Evolutionary conservation across 1,139 yeast genomes (phyloP).

Genomic region (Lodderomyces orthopsilosis): DNA sequence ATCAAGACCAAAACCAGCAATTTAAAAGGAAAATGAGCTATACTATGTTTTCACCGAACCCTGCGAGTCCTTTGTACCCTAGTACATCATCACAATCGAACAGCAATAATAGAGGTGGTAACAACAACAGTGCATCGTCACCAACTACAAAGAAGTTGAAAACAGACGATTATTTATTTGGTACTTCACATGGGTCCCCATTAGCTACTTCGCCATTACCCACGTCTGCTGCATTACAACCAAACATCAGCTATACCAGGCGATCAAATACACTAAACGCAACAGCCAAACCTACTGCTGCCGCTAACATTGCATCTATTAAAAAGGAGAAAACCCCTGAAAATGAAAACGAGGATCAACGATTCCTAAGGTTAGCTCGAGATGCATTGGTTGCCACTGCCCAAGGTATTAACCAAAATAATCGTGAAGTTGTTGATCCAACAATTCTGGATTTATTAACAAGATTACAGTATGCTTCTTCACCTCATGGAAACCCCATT

Average conservation of each 20-base stretch:
- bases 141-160: constrained; percentile 5
- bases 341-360: constrained; percentile 33
- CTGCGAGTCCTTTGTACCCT: constrained; percentile 12
- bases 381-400: constrained; percentile 50
- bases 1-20: neutral
- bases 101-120: constrained; percentile 2
- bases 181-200: neutral
- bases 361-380: constrained; percentile 41
- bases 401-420: constrained; percentile 25
- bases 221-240: constrained; percentile 7
- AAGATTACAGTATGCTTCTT: constrained; percentile 50
- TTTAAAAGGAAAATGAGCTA: constrained; percentile 6
- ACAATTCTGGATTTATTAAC: constrained; percentile 51
- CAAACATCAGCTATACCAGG: constrained; percentile 14
- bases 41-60: constrained; percentile 14
- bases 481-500: constrained; percentile 54
- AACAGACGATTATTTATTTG: constrained; percentile 3
- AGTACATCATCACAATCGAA: constrained; percentile 4
- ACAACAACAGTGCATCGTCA: constrained; percentile 1
- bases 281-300: neutral
- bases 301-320: constrained; percentile 1
- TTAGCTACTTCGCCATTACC: constrained; percentile 6
- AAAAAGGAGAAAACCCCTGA: constrained; percentile 7
- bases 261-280: constrained; percentile 1
- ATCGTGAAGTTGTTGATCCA: constrained; percentile 43